These are phyloP conservation scores for Talaromyces sp. DNA, from an alignment of 2,329 filamentous ascomycete species.

Conservation along the genomic window DNA sequence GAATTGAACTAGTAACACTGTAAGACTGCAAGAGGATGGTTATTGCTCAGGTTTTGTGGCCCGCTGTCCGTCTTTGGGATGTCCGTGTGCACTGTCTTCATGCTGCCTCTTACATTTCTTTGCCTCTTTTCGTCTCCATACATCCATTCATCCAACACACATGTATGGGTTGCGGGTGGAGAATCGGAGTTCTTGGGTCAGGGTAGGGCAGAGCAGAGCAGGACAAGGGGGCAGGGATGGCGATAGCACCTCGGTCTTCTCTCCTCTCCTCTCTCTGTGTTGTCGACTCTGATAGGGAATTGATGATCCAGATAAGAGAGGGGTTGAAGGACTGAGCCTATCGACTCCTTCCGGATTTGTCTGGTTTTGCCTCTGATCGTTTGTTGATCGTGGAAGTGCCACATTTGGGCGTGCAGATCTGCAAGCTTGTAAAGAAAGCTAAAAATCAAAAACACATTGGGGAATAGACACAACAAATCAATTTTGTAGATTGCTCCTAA, in stretches of 20 bases:
- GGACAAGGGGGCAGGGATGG: neutral
- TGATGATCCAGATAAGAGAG: neutral
- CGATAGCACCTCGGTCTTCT: neutral
- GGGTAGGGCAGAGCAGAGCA: neutral
- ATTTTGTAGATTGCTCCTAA: neutral
- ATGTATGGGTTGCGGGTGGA: neutral
- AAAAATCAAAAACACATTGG: neutral
- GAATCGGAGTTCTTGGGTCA: neutral
- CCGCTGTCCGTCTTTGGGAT: neutral
- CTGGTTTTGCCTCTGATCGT: neutral
- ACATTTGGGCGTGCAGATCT: neutral
- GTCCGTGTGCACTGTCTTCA: neutral
- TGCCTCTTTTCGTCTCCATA: neutral
- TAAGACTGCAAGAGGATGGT: neutral
- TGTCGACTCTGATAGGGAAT: neutral
- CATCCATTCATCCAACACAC: neutral
- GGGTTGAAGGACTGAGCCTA: neutral
- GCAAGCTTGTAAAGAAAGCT: neutral
- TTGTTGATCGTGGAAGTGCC: neutral
- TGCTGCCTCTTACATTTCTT: neutral
- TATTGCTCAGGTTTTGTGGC: neutral
- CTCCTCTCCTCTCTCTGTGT: neutral
- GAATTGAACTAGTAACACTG: neutral
- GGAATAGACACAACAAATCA: neutral
- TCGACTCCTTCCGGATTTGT: neutral